Conservation (phyloP, 1,284 basidiomycete species). For the Coniferiporia weirii region DNA sequence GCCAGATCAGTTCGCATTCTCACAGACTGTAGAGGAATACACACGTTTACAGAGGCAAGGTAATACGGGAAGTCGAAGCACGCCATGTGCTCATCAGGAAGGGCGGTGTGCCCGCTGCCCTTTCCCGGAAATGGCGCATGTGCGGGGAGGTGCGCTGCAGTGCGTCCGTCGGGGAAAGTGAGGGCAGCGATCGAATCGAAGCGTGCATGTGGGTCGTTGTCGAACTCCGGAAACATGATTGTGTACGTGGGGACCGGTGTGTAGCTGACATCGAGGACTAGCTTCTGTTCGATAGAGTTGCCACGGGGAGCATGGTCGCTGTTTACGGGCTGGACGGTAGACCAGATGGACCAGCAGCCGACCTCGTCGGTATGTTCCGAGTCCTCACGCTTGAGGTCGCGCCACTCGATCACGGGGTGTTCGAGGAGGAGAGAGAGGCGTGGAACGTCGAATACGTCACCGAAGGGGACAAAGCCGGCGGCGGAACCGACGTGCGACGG, state of each 20-base stretch:
- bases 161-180: slow-evolving; percentile 38
- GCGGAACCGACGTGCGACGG: slow-evolving; percentile 58
- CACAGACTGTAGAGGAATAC: slow-evolving; percentile 21
- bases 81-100: slow-evolving; percentile 47
- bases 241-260: slow-evolving; percentile 41
- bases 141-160: slow-evolving; percentile 25
- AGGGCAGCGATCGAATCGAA: slow-evolving; percentile 44
- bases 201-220: slow-evolving; percentile 38
- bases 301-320: slow-evolving; percentile 40
- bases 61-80: slow-evolving; percentile 56
- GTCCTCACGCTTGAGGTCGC: slow-evolving; percentile 37
- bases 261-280: slow-evolving; percentile 50
- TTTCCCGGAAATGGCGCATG: slow-evolving; percentile 28
- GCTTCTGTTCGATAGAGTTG: slow-evolving; percentile 37
- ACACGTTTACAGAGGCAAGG: slow-evolving; percentile 33
- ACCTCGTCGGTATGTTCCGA: slow-evolving; percentile 54
- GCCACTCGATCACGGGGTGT: slow-evolving; percentile 36
- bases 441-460: slow-evolving; percentile 40
- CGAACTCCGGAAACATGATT: slow-evolving; percentile 33
- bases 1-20: slow-evolving; percentile 21
- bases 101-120: slow-evolving; percentile 26
- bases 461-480: slow-evolving; percentile 33
- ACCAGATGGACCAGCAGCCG: slow-evolving; percentile 54
- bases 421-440: slow-evolving; percentile 31
- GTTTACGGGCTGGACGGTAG: not conserved